Base-by-base conservation (phyloP, 768 basidiomycete species). In the Omphalotus guepiniiformis region DNA sequence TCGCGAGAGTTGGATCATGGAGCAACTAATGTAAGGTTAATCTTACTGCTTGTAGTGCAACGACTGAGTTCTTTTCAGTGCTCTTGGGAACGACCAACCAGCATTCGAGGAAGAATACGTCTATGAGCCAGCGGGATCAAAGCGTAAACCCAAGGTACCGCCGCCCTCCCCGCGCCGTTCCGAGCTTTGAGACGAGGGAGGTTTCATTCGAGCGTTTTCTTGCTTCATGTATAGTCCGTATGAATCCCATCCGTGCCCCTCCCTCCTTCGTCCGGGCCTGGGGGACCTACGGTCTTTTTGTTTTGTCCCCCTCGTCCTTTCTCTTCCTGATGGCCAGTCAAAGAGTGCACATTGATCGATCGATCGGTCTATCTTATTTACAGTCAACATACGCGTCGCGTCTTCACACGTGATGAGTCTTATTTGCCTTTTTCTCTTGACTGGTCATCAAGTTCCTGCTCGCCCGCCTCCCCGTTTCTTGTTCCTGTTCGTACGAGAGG, bases 161-260 rank as follows among this genome's bases (percentile, higher is more conserved):
- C 80, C 85, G 72, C 80, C 84, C 73, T 72, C 73, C 73, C 80
- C 80, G 74, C 86, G 86, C 79, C 88, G 85, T 78, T 84, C 87
- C 72, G 86, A 88, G 84, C 83, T 89, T 78, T 90, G 84, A 89
- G 88, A 88, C 88, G 88, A 90, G 85, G 88, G 87, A 80, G 88
- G 80, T 65, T 56, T 55, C 53, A 38, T 56, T 60, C 62, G 60
- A 51, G 37, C 68, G 65, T 66, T 60, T 71, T 68, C 64, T 55
- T 67, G 69, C 71, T 72, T 66, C 73, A 71, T 80, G 74, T 79
- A 80, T 68, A 79, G 80, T 87, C 79, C 78, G 85, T 87, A 80
- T 79, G 68, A 61, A 68, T 74, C 78, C 73, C 69, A 59, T 66
- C 70, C 69, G 60, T 66, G 58, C 66, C 67, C 68, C 69, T 71